Percentiles rank a stretch among this genome's conserved stretches.
phyloP scores from a whole-genome alignment of 352 stramenopile species.

The Peronospora belbahrii region DNA sequence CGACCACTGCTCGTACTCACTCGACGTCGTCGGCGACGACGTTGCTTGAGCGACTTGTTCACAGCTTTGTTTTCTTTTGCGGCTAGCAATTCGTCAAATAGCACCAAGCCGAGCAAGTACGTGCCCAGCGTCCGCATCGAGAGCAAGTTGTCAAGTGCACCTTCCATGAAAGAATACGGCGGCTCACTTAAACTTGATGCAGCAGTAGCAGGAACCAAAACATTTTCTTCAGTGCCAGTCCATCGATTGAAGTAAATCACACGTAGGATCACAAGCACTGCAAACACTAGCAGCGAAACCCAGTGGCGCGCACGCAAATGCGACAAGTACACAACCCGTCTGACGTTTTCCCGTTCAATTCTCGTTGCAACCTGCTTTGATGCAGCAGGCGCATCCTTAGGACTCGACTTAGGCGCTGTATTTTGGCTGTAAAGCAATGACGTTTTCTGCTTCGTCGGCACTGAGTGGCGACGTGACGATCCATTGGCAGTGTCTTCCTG shows the following conservation, averaged over 20 bases:
- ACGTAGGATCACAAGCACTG: conserved; percentile 29
- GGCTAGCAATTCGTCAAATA: conserved; percentile 43
- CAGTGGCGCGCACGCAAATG: conserved; percentile 50
- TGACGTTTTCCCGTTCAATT: neutral
- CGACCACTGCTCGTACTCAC: conserved; percentile 6
- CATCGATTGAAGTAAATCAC: conserved; percentile 30
- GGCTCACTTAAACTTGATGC: neutral
- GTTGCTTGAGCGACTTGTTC: conserved; percentile 6
- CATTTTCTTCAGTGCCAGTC: conserved; percentile 19
- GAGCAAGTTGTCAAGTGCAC: conserved; percentile 37
- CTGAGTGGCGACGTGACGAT: conserved; percentile 20
- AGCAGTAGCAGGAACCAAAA: neutral
- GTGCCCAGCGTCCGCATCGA: conserved; percentile 42
- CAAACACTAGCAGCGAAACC: conserved; percentile 29
- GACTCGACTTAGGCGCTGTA: neutral
- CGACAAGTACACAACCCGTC: conserved; percentile 17
- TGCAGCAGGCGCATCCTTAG: neutral
- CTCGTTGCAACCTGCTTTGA: neutral
- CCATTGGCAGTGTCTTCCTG: neutral
- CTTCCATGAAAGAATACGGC: conserved; percentile 26
- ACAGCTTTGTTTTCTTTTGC: conserved; percentile 14
- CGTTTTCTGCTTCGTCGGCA: conserved; percentile 17
- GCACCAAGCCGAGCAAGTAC: conserved; percentile 42
- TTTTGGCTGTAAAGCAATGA: conserved; percentile 12
- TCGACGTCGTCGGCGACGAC: conserved; percentile 14